Percentiles rank a stretch among this genome's conserved stretches.
Evolutionary conservation across 2,329 filamentous ascomycete species (phyloP).

Genomic region (Lecanicillium sp.): DNA sequence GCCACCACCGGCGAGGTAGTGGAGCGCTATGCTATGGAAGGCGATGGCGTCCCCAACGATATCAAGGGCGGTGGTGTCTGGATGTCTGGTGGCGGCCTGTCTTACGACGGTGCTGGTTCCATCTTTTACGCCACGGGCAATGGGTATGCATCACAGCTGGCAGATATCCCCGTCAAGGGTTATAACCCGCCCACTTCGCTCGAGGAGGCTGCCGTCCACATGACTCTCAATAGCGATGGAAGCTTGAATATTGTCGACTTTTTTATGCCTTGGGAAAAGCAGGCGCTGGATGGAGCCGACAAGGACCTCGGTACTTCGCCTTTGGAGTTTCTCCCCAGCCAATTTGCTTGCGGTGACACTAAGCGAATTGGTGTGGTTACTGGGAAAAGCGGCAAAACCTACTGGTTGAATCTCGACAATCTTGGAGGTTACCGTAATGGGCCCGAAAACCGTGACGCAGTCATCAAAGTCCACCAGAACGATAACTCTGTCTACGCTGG

Average conservation of each 20-base stretch:
- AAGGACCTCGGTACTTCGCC: constrained; percentile 40
- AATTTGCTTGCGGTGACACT: constrained; percentile 34
- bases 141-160: constrained; percentile 30
- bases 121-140: constrained; percentile 31
- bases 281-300: constrained; percentile 39
- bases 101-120: constrained; percentile 29
- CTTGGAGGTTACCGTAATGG: constrained; percentile 31
- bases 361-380: constrained; percentile 39
- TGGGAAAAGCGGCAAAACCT: constrained; percentile 42
- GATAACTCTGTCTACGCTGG: constrained; percentile 38
- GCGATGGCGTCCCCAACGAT: constrained; percentile 26
- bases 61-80: constrained; percentile 34
- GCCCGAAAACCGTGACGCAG: constrained; percentile 26
- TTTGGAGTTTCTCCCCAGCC: constrained; percentile 30
- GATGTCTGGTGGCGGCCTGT: constrained; percentile 31
- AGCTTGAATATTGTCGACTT: constrained; percentile 39
- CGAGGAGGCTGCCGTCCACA: constrained; percentile 36
- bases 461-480: constrained; percentile 35
- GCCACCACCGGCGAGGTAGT: constrained; percentile 29
- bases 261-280: constrained; percentile 46
- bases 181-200: constrained; percentile 30
- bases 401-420: constrained; percentile 33
- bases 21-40: constrained; percentile 32
- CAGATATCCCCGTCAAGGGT: constrained; percentile 27
- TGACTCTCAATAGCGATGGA: constrained; percentile 30